Evolutionary conservation across 2,329 filamentous ascomycete genomes (phyloP).

Genomic region (Amylocarpus encephaloides): DNA sequence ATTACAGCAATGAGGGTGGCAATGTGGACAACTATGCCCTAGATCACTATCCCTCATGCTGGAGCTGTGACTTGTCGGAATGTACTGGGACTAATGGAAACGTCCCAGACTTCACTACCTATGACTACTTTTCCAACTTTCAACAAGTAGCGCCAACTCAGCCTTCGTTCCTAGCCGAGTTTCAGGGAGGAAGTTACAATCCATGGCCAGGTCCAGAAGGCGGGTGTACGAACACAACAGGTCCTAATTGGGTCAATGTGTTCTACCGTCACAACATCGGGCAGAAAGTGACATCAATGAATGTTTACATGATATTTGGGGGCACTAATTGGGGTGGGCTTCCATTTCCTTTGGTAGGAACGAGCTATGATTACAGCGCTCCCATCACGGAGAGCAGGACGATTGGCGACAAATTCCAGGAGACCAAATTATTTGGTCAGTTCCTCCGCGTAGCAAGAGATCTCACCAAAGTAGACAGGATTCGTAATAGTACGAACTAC

Average conservation of each 20-base stretch:
- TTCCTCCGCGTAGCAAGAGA: slow-evolving; percentile 54
- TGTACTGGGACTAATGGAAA: slow-evolving; percentile 54
- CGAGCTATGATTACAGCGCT: slow-evolving; percentile 58
- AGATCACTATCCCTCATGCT: slow-evolving; percentile 52
- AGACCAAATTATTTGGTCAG: slow-evolving; percentile 54
- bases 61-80: slow-evolving; percentile 56
- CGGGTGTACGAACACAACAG: slow-evolving; percentile 41
- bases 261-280: slow-evolving; percentile 58
- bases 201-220: slow-evolving; percentile 53
- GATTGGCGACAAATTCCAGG: slow-evolving; percentile 54
- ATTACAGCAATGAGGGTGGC: slow-evolving; percentile 49
- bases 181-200: slow-evolving; percentile 54
- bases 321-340: slow-evolving; percentile 59
- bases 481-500: slow-evolving; percentile 43
- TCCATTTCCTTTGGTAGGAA: slow-evolving; percentile 50
- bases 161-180: slow-evolving; percentile 48
- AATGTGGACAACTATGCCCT: slow-evolving; percentile 48
- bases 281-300: slow-evolving; percentile 53
- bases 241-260: slow-evolving; percentile 54
- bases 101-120: slow-evolving; percentile 43
- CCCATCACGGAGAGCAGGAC: slow-evolving; percentile 42
- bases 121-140: slow-evolving; percentile 31
- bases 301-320: slow-evolving; percentile 59
- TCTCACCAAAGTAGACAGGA: slow-evolving; percentile 47
- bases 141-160: slow-evolving; percentile 24